Conservation (phyloP, 225 moss, liverwort and hornwort genomes). For the Pseudisothecium myosuroides region DNA sequence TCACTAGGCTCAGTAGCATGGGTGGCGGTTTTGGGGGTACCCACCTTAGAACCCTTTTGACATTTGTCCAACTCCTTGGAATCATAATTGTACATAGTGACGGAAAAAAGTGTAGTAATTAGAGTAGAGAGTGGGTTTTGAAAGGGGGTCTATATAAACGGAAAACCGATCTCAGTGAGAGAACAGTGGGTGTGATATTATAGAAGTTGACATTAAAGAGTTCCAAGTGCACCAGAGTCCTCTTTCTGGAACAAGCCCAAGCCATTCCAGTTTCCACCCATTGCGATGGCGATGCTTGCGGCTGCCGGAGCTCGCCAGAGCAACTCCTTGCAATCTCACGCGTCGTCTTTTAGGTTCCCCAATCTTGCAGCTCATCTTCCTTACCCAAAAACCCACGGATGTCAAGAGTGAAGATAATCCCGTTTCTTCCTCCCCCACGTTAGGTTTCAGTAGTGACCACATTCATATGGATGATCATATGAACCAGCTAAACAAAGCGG, state of each 20-base stretch:
- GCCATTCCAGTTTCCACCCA: neutral
- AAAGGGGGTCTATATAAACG: neutral
- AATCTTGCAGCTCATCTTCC: neutral
- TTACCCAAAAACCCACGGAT: neutral
- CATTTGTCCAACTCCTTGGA: neutral
- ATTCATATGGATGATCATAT: neutral
- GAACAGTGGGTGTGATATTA: neutral
- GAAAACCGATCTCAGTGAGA: neutral
- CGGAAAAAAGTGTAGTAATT: no score
- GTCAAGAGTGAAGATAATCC: neutral
- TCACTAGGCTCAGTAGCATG: no score
- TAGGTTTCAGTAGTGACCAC: neutral
- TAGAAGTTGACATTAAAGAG: neutral
- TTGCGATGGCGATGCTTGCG: conserved; percentile 1
- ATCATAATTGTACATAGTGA: neutral
- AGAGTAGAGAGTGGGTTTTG: neutral
- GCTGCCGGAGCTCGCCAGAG: neutral
- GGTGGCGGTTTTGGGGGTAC: no score
- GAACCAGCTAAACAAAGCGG: neutral
- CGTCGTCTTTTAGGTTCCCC: neutral
- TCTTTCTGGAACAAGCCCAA: neutral
- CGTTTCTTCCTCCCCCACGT: neutral
- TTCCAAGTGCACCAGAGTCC: neutral
- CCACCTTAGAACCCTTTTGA: neutral
- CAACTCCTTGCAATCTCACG: neutral